A percentile compares a stretch with the other conserved stretches of the same genome.
Evolutionary conservation across 257 asterid genomes (phyloP).

Genomic region (Nicotiana knightiana): DNA sequence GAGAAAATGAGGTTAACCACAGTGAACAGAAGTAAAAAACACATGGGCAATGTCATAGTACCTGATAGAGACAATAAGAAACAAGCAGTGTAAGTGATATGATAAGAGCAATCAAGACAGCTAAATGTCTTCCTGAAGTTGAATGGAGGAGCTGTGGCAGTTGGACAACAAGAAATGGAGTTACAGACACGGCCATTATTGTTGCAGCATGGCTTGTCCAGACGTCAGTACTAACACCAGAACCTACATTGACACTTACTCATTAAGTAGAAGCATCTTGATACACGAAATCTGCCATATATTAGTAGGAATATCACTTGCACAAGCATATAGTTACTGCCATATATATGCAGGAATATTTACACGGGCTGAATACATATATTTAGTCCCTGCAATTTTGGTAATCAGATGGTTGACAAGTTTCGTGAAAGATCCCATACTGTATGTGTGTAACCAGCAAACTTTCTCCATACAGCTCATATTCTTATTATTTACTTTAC

Average conservation of each 20-base stretch:
- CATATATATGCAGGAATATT: neutral
- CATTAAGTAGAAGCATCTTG: constrained; percentile 4
- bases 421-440: neutral
- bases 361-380: neutral
- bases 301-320: constrained; percentile 4
- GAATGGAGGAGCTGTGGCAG: constrained; percentile 58
- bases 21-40: neutral
- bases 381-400: neutral
- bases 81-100: constrained; percentile 52
- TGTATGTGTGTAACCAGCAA: neutral
- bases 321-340: neutral
- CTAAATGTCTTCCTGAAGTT: constrained; percentile 53
- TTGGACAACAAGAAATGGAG: constrained; percentile 76
- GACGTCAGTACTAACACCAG: constrained; percentile 76
- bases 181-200: constrained; percentile 78
- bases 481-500: neutral
- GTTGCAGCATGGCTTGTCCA: constrained; percentile 83
- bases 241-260: constrained; percentile 44
- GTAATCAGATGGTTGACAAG: neutral
- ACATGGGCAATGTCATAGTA: constrained; percentile 13
- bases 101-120: constrained; percentile 66
- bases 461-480: neutral
- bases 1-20: neutral
- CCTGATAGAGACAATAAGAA: constrained; percentile 86
- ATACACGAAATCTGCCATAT: neutral